Conservation (phyloP, 1,284 basidiomycete genomes). For the Sutorius eximius region DNA sequence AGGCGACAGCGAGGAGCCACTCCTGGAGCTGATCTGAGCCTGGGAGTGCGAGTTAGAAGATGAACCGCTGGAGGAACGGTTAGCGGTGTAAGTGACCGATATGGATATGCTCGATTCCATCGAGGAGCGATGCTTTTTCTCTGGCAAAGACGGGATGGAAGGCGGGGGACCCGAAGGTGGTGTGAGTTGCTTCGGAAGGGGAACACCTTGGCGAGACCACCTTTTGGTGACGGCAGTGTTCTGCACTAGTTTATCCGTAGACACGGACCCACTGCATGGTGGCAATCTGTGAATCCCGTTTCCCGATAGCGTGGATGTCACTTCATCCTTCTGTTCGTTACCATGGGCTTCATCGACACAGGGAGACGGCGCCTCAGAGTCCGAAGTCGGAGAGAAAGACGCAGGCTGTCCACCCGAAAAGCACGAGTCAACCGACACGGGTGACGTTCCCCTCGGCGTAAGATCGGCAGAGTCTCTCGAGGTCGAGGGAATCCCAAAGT, state of each 20-base stretch:
- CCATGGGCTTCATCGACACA: neutral
- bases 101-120: conserved; percentile 24
- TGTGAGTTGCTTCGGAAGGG: conserved; percentile 50
- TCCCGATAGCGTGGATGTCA: neutral
- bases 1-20: conserved; percentile 49
- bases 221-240: conserved; percentile 41
- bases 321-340: conserved; percentile 5
- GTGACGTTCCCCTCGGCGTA: conserved; percentile 14
- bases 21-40: conserved; percentile 45
- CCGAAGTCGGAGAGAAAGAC: conserved; percentile 6
- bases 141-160: conserved; percentile 40
- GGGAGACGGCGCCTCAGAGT: neutral
- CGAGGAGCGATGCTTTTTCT: conserved; percentile 20
- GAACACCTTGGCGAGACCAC: conserved; percentile 59
- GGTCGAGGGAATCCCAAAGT: conserved; percentile 29
- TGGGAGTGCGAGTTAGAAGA: conserved; percentile 40
- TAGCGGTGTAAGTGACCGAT: conserved; percentile 40
- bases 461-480: conserved; percentile 9
- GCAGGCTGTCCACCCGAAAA: conserved; percentile 5
- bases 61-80: conserved; percentile 43
- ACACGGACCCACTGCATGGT: neutral
- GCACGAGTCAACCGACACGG: conserved; percentile 3
- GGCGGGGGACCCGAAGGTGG: conserved; percentile 62
- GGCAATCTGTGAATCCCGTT: neutral
- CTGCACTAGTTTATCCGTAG: conserved; percentile 17